phyloP scores from a whole-genome alignment of 2,329 filamentous ascomycete genomes.

The Exophiala oligosperma region DNA sequence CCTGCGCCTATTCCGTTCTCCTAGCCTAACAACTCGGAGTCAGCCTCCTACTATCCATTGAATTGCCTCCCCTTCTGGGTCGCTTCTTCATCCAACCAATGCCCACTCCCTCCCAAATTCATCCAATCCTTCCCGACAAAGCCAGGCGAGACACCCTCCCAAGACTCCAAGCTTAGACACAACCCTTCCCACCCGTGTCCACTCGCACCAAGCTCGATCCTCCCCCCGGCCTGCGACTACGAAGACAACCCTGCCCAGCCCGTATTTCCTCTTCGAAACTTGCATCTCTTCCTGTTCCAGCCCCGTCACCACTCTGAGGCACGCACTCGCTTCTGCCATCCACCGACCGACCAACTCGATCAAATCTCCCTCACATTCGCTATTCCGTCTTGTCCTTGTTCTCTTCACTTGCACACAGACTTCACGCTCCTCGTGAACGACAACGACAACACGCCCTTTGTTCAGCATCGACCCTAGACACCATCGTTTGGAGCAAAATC shows the following conservation, averaged over 20 bases:
- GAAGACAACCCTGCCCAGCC: neutral
- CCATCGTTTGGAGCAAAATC: slow-evolving; percentile 8
- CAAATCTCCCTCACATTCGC: slow-evolving; percentile 18
- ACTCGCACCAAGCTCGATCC: neutral
- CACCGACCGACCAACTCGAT: slow-evolving; percentile 1
- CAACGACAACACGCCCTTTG: slow-evolving; percentile 10
- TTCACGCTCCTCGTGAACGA: neutral
- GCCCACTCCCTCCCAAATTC: neutral
- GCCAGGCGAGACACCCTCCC: neutral
- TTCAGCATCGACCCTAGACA: slow-evolving; percentile 3
- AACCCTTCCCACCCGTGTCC: neutral
- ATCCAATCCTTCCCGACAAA: neutral
- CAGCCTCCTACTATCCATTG: neutral
- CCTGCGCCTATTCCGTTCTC: no score
- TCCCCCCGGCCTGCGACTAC: neutral
- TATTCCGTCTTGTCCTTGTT: slow-evolving; percentile 18
- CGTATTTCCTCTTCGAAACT: slow-evolving; percentile 8
- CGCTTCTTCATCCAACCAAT: neutral
- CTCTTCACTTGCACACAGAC: slow-evolving; percentile 1
- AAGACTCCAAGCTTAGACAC: neutral
- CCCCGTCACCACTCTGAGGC: slow-evolving; percentile 18
- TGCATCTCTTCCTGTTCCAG: slow-evolving; percentile 24
- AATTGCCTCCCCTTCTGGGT: no score
- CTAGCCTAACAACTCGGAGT: neutral
- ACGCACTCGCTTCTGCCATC: neutral